phyloP scores from a whole-genome alignment of 2,329 filamentous ascomycete genomes.

The Fusarium longipes region DNA sequence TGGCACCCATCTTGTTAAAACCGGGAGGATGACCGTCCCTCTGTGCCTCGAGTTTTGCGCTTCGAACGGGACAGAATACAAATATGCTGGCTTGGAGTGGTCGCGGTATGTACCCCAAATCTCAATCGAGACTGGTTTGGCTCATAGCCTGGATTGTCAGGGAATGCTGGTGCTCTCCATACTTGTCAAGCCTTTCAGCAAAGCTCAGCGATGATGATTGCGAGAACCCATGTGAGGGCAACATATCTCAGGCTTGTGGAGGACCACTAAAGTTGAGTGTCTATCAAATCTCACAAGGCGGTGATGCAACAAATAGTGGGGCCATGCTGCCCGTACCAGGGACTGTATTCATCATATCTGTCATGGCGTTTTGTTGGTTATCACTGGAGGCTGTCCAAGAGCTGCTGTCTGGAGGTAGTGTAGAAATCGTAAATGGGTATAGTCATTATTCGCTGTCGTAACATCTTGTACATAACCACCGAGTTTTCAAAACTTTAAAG shows the following conservation, averaged over 20 bases:
- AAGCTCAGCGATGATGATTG: slow-evolving; percentile 62
- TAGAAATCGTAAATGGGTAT: slow-evolving; percentile 8
- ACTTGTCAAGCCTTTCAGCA: slow-evolving; percentile 59
- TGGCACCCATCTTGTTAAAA: slow-evolving; percentile 54
- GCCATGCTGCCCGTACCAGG: neutral
- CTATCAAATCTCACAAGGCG: slow-evolving; percentile 49
- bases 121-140: neutral
- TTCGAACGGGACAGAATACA: slow-evolving; percentile 53
- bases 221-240: slow-evolving; percentile 64
- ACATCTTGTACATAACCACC: neutral
- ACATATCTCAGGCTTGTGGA: slow-evolving; percentile 64
- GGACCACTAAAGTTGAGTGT: slow-evolving; percentile 62
- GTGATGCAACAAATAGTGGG: slow-evolving; percentile 11
- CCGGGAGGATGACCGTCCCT: slow-evolving; percentile 63
- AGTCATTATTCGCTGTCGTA: slow-evolving; percentile 12
- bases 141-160: slow-evolving; percentile 46
- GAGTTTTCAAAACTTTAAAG: slow-evolving; percentile 59
- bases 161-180: slow-evolving; percentile 70
- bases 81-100: slow-evolving; percentile 67
- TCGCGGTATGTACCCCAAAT: slow-evolving; percentile 52
- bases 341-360: slow-evolving; percentile 5
- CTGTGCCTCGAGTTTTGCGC: slow-evolving; percentile 64
- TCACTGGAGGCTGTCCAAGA: neutral
- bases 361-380: neutral
- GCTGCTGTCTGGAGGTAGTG: too few relatives aligned